phyloP scores from a whole-genome alignment of 345 rosid species.

The Salix dunnii region DNA sequence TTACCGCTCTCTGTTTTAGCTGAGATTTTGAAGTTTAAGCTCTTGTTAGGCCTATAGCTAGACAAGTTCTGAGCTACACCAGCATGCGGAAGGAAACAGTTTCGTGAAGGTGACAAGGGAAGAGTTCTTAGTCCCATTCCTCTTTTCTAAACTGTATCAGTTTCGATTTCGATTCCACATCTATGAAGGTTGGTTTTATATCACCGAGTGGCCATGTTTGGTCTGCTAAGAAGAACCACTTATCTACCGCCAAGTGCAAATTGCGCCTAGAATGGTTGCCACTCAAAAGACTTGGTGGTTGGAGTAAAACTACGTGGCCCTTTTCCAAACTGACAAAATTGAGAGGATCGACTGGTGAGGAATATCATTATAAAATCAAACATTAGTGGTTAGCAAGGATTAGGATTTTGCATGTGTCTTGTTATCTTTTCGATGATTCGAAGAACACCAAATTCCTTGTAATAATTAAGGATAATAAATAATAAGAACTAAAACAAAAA shows the following conservation, averaged over 20 bases:
- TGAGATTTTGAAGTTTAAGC: conserved; percentile 21
- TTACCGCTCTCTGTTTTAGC: conserved; percentile 39
- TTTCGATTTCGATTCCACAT: neutral
- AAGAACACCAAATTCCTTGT: neutral
- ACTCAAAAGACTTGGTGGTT: conserved; percentile 27
- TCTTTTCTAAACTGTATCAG: neutral
- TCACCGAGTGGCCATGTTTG: neutral
- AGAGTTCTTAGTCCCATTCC: conserved; percentile 42
- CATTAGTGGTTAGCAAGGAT: neutral
- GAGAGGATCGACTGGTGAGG: conserved; percentile 6
- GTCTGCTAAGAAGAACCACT: conserved; percentile 7
- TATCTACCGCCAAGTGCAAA: neutral
- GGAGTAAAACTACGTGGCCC: conserved; percentile 38
- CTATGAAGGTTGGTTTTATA: neutral
- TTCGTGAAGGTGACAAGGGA: conserved; percentile 35
- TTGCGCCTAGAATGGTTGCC: conserved; percentile 4
- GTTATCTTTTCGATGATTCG: neutral
- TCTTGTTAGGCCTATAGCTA: conserved; percentile 15
- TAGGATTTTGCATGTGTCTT: neutral
- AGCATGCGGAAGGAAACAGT: conserved; percentile 20
- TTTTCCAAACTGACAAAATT: conserved; percentile 10
- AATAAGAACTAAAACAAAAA: too few species aligned
- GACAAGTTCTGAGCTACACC: conserved; percentile 20
- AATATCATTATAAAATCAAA: neutral
- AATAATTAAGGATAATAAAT: neutral